Conservation (phyloP, 768 basidiomycete genomes). For the Lactarius vividus region DNA sequence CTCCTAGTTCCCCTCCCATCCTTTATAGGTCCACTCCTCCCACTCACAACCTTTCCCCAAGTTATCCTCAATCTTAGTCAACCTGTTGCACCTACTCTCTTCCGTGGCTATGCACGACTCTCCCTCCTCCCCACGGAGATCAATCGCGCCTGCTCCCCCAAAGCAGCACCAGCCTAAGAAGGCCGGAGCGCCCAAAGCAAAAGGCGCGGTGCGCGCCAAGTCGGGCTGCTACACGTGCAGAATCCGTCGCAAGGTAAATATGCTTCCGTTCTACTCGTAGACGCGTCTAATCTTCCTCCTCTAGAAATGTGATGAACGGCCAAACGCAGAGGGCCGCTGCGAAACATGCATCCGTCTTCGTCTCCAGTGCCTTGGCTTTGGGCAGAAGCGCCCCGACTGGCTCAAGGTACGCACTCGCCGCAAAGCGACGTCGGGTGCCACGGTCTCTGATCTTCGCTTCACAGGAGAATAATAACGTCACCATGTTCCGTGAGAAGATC, state of each 20-base stretch:
- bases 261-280: constrained; percentile 13
- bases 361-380: constrained; percentile 84
- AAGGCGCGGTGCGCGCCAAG: constrained; percentile 82
- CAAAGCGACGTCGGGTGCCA: constrained; percentile 3
- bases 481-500: constrained; percentile 71
- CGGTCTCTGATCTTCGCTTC: constrained; percentile 9
- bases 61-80: constrained; percentile 11
- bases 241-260: constrained; percentile 68
- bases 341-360: constrained; percentile 74
- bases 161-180: constrained; percentile 42
- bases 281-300: constrained; percentile 16
- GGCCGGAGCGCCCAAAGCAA: constrained; percentile 63
- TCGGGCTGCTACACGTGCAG: constrained; percentile 88
- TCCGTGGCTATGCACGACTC: constrained; percentile 35
- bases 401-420: constrained; percentile 58
- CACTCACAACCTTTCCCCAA: not conserved
- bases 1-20: constrained; percentile 25
- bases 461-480: constrained; percentile 68
- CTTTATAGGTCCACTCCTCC: constrained; percentile 19
- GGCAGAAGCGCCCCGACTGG: constrained; percentile 83
- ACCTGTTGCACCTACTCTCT: constrained; percentile 27
- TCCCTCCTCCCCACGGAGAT: constrained; percentile 35
- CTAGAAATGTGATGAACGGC: constrained; percentile 83
- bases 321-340: constrained; percentile 59
- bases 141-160: constrained; percentile 32